A percentile compares a stretch with the other conserved stretches of the same genome.
Conservation (phyloP, 2,329 filamentous ascomycete species). For the Aschersonia sp. region DNA sequence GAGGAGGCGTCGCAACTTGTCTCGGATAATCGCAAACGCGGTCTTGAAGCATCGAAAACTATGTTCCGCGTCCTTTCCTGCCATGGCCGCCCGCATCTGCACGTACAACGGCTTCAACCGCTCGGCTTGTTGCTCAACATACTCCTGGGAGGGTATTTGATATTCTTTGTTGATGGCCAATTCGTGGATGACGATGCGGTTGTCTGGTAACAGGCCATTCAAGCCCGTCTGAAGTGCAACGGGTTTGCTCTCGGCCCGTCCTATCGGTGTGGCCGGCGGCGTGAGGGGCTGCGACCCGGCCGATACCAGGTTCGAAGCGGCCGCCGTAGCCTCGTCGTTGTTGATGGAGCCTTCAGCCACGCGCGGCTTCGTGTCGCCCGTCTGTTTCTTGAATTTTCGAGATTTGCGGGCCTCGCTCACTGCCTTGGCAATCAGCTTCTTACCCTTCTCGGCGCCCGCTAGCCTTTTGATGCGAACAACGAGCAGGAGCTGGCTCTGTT, state of each 20-base stretch:
- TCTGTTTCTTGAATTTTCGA: conserved; percentile 48
- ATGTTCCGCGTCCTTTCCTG: conserved; percentile 46
- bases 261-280: conserved; percentile 35
- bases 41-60: conserved; percentile 54
- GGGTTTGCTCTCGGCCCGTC: conserved; percentile 23
- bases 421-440: conserved; percentile 58
- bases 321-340: conserved; percentile 18
- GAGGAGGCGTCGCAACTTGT: conserved; percentile 58
- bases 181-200: conserved; percentile 64
- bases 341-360: conserved; percentile 34
- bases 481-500: conserved; percentile 66
- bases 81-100: conserved; percentile 51
- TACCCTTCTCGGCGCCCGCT: conserved; percentile 55
- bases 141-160: conserved; percentile 49
- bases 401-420: conserved; percentile 56
- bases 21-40: conserved; percentile 55
- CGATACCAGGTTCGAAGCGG: conserved; percentile 20
- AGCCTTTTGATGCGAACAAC: conserved; percentile 69
- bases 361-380: conserved; percentile 56
- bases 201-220: conserved; percentile 50
- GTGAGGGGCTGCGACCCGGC: conserved; percentile 35
- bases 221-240: conserved; percentile 23
- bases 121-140: conserved; percentile 38
- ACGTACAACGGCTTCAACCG: conserved; percentile 33
- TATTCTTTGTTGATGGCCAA: conserved; percentile 68